phyloP scores from a whole-genome alignment of 2,329 filamentous ascomycete species.

The Botrytis paeoniae region DNA sequence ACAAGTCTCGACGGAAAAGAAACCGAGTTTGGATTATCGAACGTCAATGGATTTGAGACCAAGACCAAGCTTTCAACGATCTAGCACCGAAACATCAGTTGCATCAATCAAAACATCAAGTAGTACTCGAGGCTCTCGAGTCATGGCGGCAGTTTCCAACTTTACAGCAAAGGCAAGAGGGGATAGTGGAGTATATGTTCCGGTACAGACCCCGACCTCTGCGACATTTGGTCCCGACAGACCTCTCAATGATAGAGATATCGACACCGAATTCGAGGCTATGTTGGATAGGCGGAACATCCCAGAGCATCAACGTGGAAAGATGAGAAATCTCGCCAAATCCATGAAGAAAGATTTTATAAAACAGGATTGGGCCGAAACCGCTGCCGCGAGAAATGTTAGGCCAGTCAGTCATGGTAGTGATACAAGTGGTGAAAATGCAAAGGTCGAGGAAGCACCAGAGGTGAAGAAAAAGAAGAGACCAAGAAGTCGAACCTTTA shows the following conservation, averaged over 20 bases:
- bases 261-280: conserved; percentile 57
- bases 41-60: conserved; percentile 8
- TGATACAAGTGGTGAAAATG: conserved; percentile 41
- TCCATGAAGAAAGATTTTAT: conserved; percentile 96
- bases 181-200: conserved; percentile 3
- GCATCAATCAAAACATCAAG: conserved; percentile 36
- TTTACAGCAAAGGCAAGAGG: conserved; percentile 53
- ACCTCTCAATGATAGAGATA: conserved; percentile 50
- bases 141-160: conserved; percentile 62
- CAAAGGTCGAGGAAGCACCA: conserved; percentile 38
- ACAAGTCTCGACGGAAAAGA: conserved; percentile 27
- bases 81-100: conserved; percentile 30
- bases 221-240: conserved; percentile 19
- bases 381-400: conserved; percentile 46
- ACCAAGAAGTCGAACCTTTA: conserved; percentile 73
- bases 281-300: conserved; percentile 85
- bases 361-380: conserved; percentile 78
- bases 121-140: conserved; percentile 51
- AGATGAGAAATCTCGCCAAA: conserved; percentile 85
- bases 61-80: conserved; percentile 32
- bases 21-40: conserved; percentile 7
- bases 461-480: conserved; percentile 49
- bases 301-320: conserved; percentile 87
- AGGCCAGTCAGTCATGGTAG: conserved; percentile 44
- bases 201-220: conserved; percentile 33